Evolutionary conservation across 2,329 filamentous ascomycete genomes (phyloP), one percentile per base, ranked within the genome.

Genomic region (Colletotrichum ledebouriae): DNA sequence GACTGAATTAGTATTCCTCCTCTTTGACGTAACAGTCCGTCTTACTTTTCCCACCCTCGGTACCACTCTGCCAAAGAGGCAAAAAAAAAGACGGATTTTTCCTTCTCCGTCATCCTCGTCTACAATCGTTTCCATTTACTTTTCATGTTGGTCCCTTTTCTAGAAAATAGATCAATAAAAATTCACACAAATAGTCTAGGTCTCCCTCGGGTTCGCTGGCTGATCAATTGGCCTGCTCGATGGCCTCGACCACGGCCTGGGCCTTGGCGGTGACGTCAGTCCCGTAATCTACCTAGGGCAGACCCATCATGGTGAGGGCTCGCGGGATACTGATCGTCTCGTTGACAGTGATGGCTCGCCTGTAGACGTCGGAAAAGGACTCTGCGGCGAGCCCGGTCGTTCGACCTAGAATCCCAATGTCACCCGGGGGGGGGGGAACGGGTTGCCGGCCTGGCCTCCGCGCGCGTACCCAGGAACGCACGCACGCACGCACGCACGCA

Each of bases 251-350:
- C 20, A 78, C 72, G 1, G 72, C 76, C 65, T 71, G 69, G 20
- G 75, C 72, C 67, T 72, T 74, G n/a, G 70, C 56, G 59, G 69
- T 72, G 49, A 80, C 69, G 29, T 74, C 67, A 13, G 73, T 71
- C 22, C 76, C 73, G 55, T 78, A 75, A 39, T 79, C 74, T 22
- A 77, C 59, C 22, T 69, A 67, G 11, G 73, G 69, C 17, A 79
- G 71, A 15, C 78, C 78, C 59, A 80, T 76, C 73, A 77, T 75
- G 47, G 70, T 68, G 25, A 80, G 70, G 73, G 77, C 74, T 47
- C 68, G 70, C 2, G 74, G 73, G 13, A 74, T 73, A 22, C 71
- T 71, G 39, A 80, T 71, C 71, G 79, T 75, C 70, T 77, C 71
- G 69, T 78, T 69, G 49, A 79, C 70, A 37, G 75, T 79, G 25